Conservation (phyloP, 78 protist genomes). For the Trichosphaerium sp. region DNA sequence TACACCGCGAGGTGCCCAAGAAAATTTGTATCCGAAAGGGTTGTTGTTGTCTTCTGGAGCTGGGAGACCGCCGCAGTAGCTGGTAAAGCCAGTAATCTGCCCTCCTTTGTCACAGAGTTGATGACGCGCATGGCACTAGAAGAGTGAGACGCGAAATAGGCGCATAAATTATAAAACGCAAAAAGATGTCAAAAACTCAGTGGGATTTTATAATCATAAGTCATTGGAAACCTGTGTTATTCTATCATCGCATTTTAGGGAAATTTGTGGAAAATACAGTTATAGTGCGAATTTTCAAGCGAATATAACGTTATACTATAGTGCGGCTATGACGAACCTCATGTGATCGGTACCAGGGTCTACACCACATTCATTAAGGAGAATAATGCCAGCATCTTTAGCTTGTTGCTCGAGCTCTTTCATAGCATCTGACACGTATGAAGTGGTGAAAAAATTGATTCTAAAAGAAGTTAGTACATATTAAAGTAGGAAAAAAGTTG, state of each 20-base stretch:
- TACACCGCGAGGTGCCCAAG: conserved; percentile 64
- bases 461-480: no score
- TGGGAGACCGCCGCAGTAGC: conserved; percentile 63
- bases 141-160: no score
- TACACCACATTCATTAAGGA: no score
- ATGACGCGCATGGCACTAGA: not conserved
- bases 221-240: no score
- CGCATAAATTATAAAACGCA: no score
- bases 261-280: no score
- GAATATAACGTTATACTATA: no score
- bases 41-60: conserved; percentile 44
- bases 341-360: conserved; percentile 6
- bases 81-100: not conserved
- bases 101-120: not conserved
- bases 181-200: no score
- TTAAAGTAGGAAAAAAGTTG: no score
- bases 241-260: no score
- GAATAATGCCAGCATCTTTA: not conserved
- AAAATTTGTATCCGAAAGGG: conserved; percentile 49
- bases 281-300: no score
- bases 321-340: not conserved
- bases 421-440: not conserved
- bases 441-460: not conserved
- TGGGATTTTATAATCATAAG: no score
- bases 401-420: not conserved